Conservation (phyloP, 148 eudicot genomes). For the Heliamphora exappendiculata region DNA sequence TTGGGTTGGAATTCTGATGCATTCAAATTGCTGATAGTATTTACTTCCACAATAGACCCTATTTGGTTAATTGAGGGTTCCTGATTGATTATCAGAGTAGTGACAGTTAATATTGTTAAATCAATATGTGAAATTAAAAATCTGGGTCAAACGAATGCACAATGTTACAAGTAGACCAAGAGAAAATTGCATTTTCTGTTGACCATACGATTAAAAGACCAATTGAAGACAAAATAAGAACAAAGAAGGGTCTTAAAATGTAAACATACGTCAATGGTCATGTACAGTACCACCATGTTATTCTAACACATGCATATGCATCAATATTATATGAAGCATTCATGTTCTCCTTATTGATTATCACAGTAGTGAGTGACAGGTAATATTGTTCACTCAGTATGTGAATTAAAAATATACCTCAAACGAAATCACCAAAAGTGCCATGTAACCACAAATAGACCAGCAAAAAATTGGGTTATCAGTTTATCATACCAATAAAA, state of each 20-base stretch:
- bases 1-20: conserved; percentile 21
- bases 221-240: background rate
- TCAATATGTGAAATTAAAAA: background rate
- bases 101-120: background rate
- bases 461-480: background rate
- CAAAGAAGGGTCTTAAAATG: background rate
- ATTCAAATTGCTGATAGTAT: conserved; percentile 15
- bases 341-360: too few species aligned
- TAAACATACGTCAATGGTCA: background rate
- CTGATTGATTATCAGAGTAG: conserved; percentile 24
- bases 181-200: background rate
- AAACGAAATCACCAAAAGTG: background rate
- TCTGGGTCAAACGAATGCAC: background rate
- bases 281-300: background rate
- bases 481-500: conserved; percentile 8
- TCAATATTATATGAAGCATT: background rate
- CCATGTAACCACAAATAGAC: background rate
- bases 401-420: background rate
- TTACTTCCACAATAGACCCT: conserved; percentile 23
- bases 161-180: background rate
- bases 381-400: background rate
- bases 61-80: conserved; percentile 19
- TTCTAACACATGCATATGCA: background rate
- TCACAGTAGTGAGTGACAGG: too few species aligned
- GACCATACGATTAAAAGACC: conserved; percentile 9